These are phyloP conservation scores for Zasmidium angulare DNA, from an alignment of 2,329 filamentous ascomycete genomes.

Conservation along the genomic window DNA sequence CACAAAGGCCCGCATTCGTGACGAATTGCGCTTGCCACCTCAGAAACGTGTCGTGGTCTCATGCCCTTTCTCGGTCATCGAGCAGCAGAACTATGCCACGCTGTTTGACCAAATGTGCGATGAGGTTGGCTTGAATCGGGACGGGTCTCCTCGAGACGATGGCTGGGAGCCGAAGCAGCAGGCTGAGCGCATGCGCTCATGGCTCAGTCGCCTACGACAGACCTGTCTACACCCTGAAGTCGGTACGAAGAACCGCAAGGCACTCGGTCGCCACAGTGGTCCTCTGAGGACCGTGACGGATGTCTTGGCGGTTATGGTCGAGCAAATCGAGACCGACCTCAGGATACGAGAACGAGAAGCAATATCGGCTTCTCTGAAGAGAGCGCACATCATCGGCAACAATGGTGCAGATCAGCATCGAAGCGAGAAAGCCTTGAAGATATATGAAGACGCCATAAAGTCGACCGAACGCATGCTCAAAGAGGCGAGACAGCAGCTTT, in stretches of 20 bases:
- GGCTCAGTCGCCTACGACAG: constrained; percentile 75
- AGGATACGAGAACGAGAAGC: constrained; percentile 69
- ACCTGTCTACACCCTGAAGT: constrained; percentile 85
- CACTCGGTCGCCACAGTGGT: constrained; percentile 59
- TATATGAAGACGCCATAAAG: constrained; percentile 61
- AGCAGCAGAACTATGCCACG: constrained; percentile 83
- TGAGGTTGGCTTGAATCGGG: constrained; percentile 62
- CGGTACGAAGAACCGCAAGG: constrained; percentile 64
- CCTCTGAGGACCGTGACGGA: constrained; percentile 80
- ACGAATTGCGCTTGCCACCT: constrained; percentile 74
- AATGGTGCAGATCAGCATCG: constrained; percentile 54
- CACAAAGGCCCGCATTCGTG: constrained; percentile 75
- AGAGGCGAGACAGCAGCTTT: constrained; percentile 64
- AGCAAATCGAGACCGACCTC: constrained; percentile 70
- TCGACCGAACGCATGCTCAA: constrained; percentile 53
- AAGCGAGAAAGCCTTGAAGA: constrained; percentile 64
- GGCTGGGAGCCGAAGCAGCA: constrained; percentile 66
- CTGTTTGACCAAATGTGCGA: constrained; percentile 74
- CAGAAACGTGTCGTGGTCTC: constrained; percentile 87
- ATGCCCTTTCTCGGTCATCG: constrained; percentile 84
- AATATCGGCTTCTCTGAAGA: constrained; percentile 63
- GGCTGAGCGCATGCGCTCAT: constrained; percentile 70
- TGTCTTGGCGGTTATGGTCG: constrained; percentile 88
- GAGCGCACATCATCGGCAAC: constrained; percentile 79
- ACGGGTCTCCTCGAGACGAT: constrained; percentile 61